Conservation (phyloP, 2,329 filamentous ascomycete genomes). For the Fusarium marasasianum region DNA sequence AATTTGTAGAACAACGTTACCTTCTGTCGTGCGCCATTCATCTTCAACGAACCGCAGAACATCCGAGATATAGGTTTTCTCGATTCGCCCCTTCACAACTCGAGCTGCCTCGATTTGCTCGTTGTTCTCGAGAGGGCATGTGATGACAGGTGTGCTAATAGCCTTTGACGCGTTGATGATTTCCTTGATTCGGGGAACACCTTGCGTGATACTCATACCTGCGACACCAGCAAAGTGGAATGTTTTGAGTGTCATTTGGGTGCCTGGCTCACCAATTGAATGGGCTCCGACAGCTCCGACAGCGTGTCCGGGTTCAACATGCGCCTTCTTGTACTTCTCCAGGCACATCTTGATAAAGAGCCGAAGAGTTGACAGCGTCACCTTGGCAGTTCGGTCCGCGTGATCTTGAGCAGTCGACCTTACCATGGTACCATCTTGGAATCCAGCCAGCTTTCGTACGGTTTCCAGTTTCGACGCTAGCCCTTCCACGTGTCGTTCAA, state of each 20-base stretch:
- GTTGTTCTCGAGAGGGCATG: constrained; percentile 82
- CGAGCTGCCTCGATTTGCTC: constrained; percentile 81
- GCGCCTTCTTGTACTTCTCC: constrained; percentile 88
- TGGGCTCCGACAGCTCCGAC: constrained; percentile 97
- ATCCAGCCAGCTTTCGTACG: constrained; percentile 55
- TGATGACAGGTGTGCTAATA: constrained; percentile 95
- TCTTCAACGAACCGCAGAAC: constrained; percentile 85
- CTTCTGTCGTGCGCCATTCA: constrained; percentile 80
- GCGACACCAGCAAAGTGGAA: constrained; percentile 99
- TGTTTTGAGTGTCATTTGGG: constrained; percentile 98
- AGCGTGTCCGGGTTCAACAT: constrained; percentile 93
- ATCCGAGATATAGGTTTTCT: constrained; percentile 92
- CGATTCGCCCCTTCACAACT: constrained; percentile 91
- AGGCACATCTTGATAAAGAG: constrained; percentile 85
- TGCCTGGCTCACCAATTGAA: constrained; percentile 97
- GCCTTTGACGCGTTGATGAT: constrained; percentile 97
- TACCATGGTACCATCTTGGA: constrained; percentile 49
- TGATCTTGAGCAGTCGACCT: constrained; percentile 56
- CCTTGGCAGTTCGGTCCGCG: constrained; percentile 80
- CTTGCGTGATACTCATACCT: constrained; percentile 98
- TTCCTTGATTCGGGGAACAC: constrained; percentile 99
- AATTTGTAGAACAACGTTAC: constrained; percentile 82
- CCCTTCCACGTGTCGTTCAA: constrained; percentile 75
- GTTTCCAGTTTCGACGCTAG: constrained; percentile 69
- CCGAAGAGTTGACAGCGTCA: constrained; percentile 77